These are phyloP conservation scores for Knoxdaviesia capensis DNA, from an alignment of 2,329 filamentous ascomycete genomes.

Conservation along the genomic window DNA sequence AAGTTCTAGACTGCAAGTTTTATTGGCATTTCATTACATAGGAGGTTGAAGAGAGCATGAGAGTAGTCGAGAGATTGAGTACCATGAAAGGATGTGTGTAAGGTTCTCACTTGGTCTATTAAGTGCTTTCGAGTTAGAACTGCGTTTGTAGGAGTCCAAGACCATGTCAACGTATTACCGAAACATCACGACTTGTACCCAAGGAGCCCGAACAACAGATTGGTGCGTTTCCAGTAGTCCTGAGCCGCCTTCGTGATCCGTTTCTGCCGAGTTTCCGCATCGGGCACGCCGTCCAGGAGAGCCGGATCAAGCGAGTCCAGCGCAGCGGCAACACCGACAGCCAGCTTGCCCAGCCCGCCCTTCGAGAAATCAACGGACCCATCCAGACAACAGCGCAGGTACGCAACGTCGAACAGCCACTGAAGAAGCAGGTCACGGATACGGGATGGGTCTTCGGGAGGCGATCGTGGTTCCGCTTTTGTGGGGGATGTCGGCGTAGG, in stretches of 20 bases:
- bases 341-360: conserved; percentile 20
- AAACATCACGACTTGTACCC: conserved; percentile 12
- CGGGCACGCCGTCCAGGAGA: conserved; percentile 18
- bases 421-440: conserved; percentile 30
- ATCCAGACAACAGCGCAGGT: conserved; percentile 16
- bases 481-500: neutral
- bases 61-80: no score
- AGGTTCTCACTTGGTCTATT: no score
- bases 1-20: no score
- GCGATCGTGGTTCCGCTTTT: neutral
- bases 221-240: conserved; percentile 72
- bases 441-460: no score
- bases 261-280: conserved; percentile 19
- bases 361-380: conserved; percentile 7
- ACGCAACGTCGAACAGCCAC: conserved; percentile 38
- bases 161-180: no score
- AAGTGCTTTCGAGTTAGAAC: no score
- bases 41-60: no score
- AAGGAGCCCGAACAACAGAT: conserved; percentile 62
- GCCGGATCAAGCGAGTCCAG: no score
- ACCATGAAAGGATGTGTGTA: no score
- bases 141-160: no score
- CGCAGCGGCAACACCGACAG: conserved; percentile 5
- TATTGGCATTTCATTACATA: no score
- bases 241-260: conserved; percentile 41